Conservation (phyloP, 495 filamentous ascomycete genomes). For the Talaromyces liani region DNA sequence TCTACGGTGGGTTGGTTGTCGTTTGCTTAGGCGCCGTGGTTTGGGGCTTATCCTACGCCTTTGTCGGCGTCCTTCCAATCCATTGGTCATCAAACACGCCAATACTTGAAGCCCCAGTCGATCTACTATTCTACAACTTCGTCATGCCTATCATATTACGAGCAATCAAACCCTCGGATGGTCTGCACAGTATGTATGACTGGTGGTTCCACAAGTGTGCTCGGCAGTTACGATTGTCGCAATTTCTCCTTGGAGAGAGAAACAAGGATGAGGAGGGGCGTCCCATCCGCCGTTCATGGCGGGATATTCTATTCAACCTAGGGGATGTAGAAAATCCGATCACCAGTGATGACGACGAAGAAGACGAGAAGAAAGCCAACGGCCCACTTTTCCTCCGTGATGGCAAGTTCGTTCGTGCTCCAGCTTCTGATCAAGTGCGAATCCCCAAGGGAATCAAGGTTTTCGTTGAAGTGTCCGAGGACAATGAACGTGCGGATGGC, state of each 20-base stretch:
- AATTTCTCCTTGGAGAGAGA: constrained; percentile 87
- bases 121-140: constrained; percentile 94
- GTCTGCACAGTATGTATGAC: constrained; percentile 72
- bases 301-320: constrained; percentile 35
- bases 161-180: constrained; percentile 76
- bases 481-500: constrained; percentile 59
- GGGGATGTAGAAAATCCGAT: constrained; percentile 44
- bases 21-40: constrained; percentile 92
- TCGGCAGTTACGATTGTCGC: constrained; percentile 66
- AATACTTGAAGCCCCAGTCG: constrained; percentile 88
- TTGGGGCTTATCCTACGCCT: constrained; percentile 68
- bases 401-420: constrained; percentile 83
- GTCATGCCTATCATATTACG: constrained; percentile 78
- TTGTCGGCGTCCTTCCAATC: constrained; percentile 72
- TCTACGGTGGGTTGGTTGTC: constrained; percentile 90
- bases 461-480: constrained; percentile 71
- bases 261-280: constrained; percentile 75
- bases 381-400: constrained; percentile 54
- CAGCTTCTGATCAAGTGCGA: constrained; percentile 87
- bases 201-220: constrained; percentile 97
- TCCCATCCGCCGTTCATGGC: constrained; percentile 49
- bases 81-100: constrained; percentile 88
- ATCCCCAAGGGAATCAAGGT: constrained; percentile 76
- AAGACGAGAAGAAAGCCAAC: constrained; percentile 25
- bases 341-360: constrained; percentile 25